Evolutionary conservation across 371 early-diverging fungal genomes (phyloP).

Genomic region (Phascolomyces articulosus): DNA sequence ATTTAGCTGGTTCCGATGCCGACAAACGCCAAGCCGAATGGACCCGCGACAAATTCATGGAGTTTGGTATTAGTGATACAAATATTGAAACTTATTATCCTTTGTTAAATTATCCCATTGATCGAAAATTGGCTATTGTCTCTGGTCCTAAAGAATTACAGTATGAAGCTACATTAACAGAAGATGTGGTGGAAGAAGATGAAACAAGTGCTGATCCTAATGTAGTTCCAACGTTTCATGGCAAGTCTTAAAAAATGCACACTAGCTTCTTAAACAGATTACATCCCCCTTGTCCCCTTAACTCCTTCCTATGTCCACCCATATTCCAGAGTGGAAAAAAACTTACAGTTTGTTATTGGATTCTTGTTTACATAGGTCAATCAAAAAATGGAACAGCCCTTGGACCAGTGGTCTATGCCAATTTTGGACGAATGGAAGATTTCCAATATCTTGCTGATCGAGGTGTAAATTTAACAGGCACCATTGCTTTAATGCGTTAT

Average conservation of each 20-base stretch:
- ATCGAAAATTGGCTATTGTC: slow-evolving; percentile 57
- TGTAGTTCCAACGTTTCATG: slow-evolving; percentile 65
- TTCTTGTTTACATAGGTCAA: slow-evolving; percentile 31
- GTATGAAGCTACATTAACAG: slow-evolving; percentile 57
- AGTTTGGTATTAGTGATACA: slow-evolving; percentile 57
- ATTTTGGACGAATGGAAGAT: slow-evolving; percentile 65
- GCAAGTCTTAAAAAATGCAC: slow-evolving; percentile 10
- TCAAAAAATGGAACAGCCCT: slow-evolving; percentile 65
- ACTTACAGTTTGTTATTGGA: too few species aligned
- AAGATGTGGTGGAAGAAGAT: slow-evolving; percentile 62
- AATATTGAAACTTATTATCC: slow-evolving; percentile 63
- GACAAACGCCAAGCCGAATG: slow-evolving; percentile 56
- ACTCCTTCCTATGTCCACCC: too few species aligned
- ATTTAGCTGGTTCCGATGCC: slow-evolving; percentile 47
- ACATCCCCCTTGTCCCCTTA: too few species aligned
- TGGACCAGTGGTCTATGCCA: slow-evolving; percentile 66
- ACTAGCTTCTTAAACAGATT: not conserved
- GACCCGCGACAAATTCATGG: slow-evolving; percentile 51
- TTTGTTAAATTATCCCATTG: slow-evolving; percentile 58
- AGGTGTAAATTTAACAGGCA: slow-evolving; percentile 51
- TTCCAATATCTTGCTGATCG: slow-evolving; percentile 48
- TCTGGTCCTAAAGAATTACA: slow-evolving; percentile 41
- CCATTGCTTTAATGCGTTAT: slow-evolving; percentile 64
- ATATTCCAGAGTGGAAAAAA: too few species aligned
- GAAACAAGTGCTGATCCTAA: slow-evolving; percentile 50